Evolutionary conservation across 2,329 filamentous ascomycete genomes (phyloP).

Genomic region (Neobulgaria alba): DNA sequence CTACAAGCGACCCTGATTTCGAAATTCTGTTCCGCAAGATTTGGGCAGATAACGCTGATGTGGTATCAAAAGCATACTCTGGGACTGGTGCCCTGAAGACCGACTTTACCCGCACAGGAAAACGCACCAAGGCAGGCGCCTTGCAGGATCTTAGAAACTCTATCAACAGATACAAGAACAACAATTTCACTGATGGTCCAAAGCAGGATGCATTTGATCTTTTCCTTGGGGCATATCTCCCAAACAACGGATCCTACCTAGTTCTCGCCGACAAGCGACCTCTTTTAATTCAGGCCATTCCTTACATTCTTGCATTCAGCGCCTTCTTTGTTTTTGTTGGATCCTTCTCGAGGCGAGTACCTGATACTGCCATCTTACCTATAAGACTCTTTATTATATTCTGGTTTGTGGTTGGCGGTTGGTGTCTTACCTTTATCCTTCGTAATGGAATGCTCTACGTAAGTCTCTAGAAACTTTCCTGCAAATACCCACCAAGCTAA

Average conservation of each 20-base stretch:
- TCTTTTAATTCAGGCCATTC: conserved; percentile 82
- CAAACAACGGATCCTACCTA: conserved; percentile 60
- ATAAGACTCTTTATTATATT: conserved; percentile 74
- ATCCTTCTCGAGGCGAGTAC: conserved; percentile 60
- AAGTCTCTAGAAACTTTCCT: conserved; percentile 39
- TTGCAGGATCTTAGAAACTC: conserved; percentile 84
- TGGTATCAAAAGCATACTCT: conserved; percentile 86
- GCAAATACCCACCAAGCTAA: neutral
- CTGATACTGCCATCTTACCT: conserved; percentile 70
- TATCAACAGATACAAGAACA: conserved; percentile 78
- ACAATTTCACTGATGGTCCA: conserved; percentile 92
- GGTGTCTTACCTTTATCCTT: conserved; percentile 69
- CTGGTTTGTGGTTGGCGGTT: conserved; percentile 62
- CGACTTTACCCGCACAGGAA: conserved; percentile 89
- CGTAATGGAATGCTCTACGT: conserved; percentile 89
- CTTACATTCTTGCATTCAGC: conserved; percentile 71
- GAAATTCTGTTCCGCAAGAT: conserved; percentile 91
- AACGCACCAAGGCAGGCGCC: conserved; percentile 75
- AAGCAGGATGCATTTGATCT: conserved; percentile 93
- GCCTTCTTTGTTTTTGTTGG: conserved; percentile 74
- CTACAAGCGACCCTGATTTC: conserved; percentile 68
- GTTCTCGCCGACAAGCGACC: conserved; percentile 82
- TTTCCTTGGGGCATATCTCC: conserved; percentile 80
- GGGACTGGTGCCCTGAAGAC: conserved; percentile 97
- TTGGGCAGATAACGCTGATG: conserved; percentile 97